Base-by-base conservation (phyloP, 2,329 filamentous ascomycete species). In the Apiospora sp. region DNA sequence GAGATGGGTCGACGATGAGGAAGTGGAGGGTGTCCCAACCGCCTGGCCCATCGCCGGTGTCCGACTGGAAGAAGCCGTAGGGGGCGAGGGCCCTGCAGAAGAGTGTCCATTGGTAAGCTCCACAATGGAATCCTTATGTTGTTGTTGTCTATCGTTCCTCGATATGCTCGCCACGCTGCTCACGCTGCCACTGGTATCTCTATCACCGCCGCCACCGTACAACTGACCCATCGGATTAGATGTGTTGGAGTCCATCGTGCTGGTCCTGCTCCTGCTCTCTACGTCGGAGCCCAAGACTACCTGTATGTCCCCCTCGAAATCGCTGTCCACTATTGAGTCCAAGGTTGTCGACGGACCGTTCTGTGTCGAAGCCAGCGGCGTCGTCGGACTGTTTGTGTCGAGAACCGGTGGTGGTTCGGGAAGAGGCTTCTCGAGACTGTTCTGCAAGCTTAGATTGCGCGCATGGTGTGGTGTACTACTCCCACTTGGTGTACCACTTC, bases 1-100 rank as follows among this genome's bases (percentile, higher is more conserved):
- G 14, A 92, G 82, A 78, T 92, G 90, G 8, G 89, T 84, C 0
- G 88, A 89, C 0, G 87, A 85, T 0, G 85, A 84, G 2, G 84
- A 83, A 67, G 79, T 79, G n/a, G 84, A 81, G 13, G 87, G 82
- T 8, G 86, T 85, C 2, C 85, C 87, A 19, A 84, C 80, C 14
- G 79, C 78, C 4, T 81, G 72, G 14, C 84, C 79, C 19, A 82
- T 79, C 16, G 80, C 79, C 19, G 85, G 81, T 4, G 80, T 78
- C 46, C 81, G 80, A 27, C 80, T 78, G 58, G 82, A 77, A 73
- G 88, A 87, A 13, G 79, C 79, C 3, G 83, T 80, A 43, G 86
- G 87, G 3, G 90, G 89, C 3, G 90, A 91, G 67, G 88, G 89
- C 0, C 87, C 89, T 16, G 87, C 86, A 1, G 89, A 90, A 30